Conservation (phyloP, 192 early-diverging fungal genomes). For the Backusella macrospora region DNA sequence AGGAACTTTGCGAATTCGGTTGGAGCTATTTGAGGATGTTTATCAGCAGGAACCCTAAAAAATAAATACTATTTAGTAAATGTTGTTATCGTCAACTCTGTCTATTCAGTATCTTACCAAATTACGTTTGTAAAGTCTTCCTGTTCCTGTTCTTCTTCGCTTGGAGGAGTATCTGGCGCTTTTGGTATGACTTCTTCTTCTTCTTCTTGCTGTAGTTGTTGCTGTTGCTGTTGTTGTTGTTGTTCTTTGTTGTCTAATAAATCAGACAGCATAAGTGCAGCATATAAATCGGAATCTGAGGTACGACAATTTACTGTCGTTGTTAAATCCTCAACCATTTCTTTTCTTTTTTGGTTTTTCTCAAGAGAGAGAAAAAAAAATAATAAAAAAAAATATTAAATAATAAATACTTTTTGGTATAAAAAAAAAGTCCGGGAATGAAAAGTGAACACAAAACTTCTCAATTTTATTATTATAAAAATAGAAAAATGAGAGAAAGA, state of each 20-base stretch:
- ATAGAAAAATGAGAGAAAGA: neutral
- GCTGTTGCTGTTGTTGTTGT: neutral
- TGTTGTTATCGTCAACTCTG: no score
- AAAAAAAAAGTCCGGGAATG: conserved; percentile 11
- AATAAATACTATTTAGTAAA: no score
- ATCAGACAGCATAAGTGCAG: conserved; percentile 6
- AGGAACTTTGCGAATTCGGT: conserved; percentile 24
- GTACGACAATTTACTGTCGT: neutral
- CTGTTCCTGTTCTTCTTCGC: neutral
- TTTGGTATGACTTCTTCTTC: neutral
- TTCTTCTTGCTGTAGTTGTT: no score
- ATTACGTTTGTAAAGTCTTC: conserved; percentile 1
- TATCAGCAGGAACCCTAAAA: conserved; percentile 29
- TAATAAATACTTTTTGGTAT: no score
- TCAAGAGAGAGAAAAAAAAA: neutral
- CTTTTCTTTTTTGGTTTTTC: neutral
- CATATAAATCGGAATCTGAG: conserved; percentile 19
- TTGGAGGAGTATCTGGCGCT: neutral
- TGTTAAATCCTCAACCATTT: conserved; percentile 6
- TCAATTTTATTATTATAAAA: neutral
- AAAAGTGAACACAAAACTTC: neutral
- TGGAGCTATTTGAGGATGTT: conserved; percentile 30
- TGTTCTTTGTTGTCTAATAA: conserved; percentile 8
- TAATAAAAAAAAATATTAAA: no score
- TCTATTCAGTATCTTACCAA: no score